Base-by-base conservation (phyloP, 257 asterid species). In the Buddleja alternifolia region DNA sequence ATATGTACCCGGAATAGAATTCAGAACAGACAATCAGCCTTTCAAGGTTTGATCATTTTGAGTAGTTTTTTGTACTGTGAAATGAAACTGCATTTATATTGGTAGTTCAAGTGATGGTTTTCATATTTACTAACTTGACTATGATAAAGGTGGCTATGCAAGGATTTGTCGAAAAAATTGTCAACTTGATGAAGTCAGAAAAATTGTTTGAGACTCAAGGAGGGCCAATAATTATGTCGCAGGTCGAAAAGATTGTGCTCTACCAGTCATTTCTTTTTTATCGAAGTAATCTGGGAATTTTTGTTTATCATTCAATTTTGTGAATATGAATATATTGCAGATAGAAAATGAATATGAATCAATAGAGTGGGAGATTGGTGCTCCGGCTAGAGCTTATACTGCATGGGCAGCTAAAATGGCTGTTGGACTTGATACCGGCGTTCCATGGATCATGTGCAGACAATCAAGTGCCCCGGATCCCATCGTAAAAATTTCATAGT, bases 401-500 rank as follows among this genome's bases (percentile, higher is more conserved):
- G 84, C 89, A 17, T 93, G 99, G 99, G 86, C 96, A 7, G 96
- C 99, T 36, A 73, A 87, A 74, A 82, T 93, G 97, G 97, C 99
- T 45, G 91, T 87, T 21, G 85, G 82, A 51, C 90, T 81, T 59
- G 60, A 85, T 24, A 93, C 97, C 19, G 97, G 96, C 21, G 99
- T 90, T 21, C 99, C 99, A 4, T 93, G 99, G 99, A 83, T 90
- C 67, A 93, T 93, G 97, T 93, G 99, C 82, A 93, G 89, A 60
- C 99, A 90, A 82, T 90, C 87, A 34, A 86, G 89, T 14, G 97
- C 96, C 52, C 99, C 97, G 11, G 95, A 87, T 77, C 92, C 96
- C 34, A 85, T 90, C 14, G 99, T 93, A 77, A 72, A 71, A 60
- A 63, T 48, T 67, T 62, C 25, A 19, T 6, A 6, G 21, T 5